Percentiles rank a stretch among this genome's conserved stretches.
Evolutionary conservation across 1,284 basidiomycete species (phyloP).

Genomic region (Papiliotrema nemorosa): DNA sequence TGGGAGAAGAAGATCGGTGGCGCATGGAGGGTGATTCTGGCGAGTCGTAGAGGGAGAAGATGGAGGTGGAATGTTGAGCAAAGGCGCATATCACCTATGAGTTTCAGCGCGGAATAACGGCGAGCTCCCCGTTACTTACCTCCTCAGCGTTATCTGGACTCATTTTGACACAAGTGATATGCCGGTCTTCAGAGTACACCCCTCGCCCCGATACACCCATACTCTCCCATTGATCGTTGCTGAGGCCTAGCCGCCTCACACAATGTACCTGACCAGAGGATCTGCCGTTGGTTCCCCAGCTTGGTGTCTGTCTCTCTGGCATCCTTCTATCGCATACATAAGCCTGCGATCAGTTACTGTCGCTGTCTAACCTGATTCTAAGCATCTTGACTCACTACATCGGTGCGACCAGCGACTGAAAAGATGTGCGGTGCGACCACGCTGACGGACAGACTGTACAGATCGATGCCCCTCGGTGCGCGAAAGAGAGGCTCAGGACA

Average conservation of each 20-base stretch:
- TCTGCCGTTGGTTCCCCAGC: constrained; percentile 64
- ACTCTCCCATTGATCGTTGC: constrained; percentile 40
- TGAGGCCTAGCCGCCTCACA: constrained; percentile 75
- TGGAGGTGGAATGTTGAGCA: constrained; percentile 69
- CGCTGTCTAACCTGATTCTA: not conserved
- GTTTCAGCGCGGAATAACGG: no score
- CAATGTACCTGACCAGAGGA: constrained; percentile 59
- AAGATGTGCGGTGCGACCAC: constrained; percentile 53
- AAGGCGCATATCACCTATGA: constrained; percentile 57
- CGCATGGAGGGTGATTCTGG: constrained; percentile 26
- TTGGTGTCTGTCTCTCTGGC: constrained; percentile 60
- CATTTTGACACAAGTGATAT: constrained; percentile 77
- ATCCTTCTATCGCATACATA: constrained; percentile 86
- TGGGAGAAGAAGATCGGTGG: constrained; percentile 8
- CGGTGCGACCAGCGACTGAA: constrained; percentile 50
- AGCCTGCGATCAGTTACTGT: constrained; percentile 54
- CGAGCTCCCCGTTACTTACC: no score
- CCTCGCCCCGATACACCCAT: constrained; percentile 9
- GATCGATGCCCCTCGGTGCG: constrained; percentile 40
- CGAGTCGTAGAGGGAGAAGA: constrained; percentile 75
- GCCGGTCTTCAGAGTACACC: constrained; percentile 52
- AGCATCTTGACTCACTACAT: constrained; percentile 22
- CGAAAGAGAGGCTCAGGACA: constrained; percentile 46
- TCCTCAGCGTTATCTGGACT: constrained; percentile 72
- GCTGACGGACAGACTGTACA: constrained; percentile 52